Evolutionary conservation across 208 protist species (phyloP).

Genomic region (Acanthamoeba lugdunensis): DNA sequence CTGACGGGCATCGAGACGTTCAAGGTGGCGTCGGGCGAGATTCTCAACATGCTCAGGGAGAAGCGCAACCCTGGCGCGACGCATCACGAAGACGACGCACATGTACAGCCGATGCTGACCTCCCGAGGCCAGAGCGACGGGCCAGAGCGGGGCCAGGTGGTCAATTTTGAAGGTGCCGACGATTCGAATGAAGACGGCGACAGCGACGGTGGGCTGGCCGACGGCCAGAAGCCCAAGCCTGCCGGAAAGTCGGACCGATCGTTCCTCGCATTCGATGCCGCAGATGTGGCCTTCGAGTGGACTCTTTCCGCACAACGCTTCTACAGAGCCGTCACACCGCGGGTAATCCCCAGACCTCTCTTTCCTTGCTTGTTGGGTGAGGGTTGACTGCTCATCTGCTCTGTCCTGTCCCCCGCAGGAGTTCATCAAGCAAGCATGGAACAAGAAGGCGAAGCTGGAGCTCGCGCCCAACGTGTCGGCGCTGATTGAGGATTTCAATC

Average conservation of each 20-base stretch:
- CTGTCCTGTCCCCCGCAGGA: not conserved
- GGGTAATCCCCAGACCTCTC: not conserved
- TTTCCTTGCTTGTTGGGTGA: not conserved
- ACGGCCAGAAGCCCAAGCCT: not conserved
- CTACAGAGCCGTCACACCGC: slow-evolving; percentile 33
- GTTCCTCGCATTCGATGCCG: slow-evolving; percentile 4
- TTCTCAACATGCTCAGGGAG: slow-evolving; percentile 50
- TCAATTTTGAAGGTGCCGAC: not conserved
- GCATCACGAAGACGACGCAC: not conserved
- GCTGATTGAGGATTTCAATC: slow-evolving; percentile 68
- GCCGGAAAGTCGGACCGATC: not conserved
- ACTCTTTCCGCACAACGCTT: slow-evolving; percentile 30
- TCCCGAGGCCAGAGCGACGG: not conserved
- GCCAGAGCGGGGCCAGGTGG: not conserved
- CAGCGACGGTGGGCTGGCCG: not conserved
- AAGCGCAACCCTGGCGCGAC: not conserved
- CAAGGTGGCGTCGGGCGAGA: slow-evolving; percentile 58
- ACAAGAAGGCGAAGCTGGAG: slow-evolving; percentile 25
- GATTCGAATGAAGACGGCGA: not conserved
- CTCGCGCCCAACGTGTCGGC: slow-evolving; percentile 23
- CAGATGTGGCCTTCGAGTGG: slow-evolving; percentile 48
- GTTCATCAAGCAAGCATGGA: slow-evolving; percentile 49
- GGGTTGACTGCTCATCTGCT: no score
- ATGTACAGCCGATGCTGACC: not conserved
- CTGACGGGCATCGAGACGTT: slow-evolving; percentile 44